Base-by-base conservation (phyloP, 176 grass and related monocot species). In the Zoysia pacifica region DNA sequence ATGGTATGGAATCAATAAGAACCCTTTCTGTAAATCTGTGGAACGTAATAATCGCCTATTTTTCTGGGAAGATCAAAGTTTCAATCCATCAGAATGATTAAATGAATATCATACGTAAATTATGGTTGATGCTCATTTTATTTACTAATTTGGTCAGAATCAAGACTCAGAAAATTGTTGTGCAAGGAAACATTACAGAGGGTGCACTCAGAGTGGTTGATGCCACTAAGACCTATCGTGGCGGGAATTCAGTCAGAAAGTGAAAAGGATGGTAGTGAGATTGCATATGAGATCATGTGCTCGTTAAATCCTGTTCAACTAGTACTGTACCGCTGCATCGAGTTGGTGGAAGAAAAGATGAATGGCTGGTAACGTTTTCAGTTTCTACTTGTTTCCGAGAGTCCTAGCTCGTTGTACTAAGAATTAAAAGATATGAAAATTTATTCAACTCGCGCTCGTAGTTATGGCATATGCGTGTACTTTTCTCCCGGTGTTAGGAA, bases 281-380 rank as follows among this genome's bases (percentile, higher is more conserved):
- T 74, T 20, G 65, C 79, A 60, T 72, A 85, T 65, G 80, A 90
- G 53, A 79, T 97, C 60, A 46, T 42, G 38, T 90, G 85, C 77
- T 76, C 65, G 7, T 58, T 94, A 79, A 97, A 97, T 86, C 94
- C 89, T 62, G 87, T 97, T 73, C 59, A 91, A 28, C 53, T 94
- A 19, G 94, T 94, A 50, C 74, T 97, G 43, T 67, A 89, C 55
- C 91, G 87, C 16, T 97, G 91, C 80, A 94, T 92, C 12, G 94
- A 97, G 91, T 87, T 97, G 53, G 87, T 87, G 7, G 94, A 97
- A 82, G 79, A 94, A 53, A 90, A 73, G 28, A 74, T 85, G 80
- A 84, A 90, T 63, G 40, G 62, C 58, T 65, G 60, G 8, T 82
- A 60, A 83, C 7, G 3, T 53, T 62, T 69, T 75, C 7, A 48